Conservation (phyloP, 192 early-diverging fungal genomes). For the Coemansia umbellata region DNA sequence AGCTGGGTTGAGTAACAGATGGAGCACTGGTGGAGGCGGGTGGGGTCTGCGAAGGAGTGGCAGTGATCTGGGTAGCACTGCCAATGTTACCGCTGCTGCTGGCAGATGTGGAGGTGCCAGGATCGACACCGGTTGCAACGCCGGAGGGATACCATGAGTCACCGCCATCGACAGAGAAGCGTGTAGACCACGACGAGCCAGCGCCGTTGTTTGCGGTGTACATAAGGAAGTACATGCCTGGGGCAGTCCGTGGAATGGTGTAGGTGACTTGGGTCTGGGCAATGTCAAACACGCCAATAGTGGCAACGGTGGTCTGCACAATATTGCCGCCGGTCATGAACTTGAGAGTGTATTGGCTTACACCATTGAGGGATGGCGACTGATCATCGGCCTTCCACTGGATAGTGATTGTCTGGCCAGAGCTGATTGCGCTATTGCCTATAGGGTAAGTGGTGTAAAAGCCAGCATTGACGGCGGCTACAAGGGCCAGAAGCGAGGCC, state of each 20-base stretch:
- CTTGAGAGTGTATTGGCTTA: slow-evolving; percentile 38
- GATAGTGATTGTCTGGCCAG: slow-evolving; percentile 46
- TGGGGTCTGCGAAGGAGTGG: background rate
- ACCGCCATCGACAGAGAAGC: slow-evolving; percentile 47
- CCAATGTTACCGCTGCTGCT: slow-evolving; percentile 13
- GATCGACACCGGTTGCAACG: slow-evolving; percentile 46
- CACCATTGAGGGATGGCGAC: slow-evolving; percentile 22
- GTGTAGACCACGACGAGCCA: slow-evolving; percentile 49
- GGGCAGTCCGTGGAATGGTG: slow-evolving; percentile 43
- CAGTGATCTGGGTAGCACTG: slow-evolving; percentile 5
- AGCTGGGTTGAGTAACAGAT: slow-evolving; percentile 1
- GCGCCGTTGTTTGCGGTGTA: slow-evolving; percentile 37
- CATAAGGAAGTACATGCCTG: slow-evolving; percentile 53
- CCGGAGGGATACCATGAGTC: slow-evolving; percentile 46
- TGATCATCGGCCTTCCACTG: slow-evolving; percentile 24
- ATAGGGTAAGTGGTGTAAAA: slow-evolving; percentile 52
- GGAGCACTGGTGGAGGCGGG: background rate
- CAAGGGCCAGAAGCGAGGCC: slow-evolving; percentile 27
- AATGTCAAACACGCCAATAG: slow-evolving; percentile 43
- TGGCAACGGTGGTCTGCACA: slow-evolving; percentile 45
- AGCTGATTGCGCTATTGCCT: slow-evolving; percentile 26
- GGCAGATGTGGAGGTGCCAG: slow-evolving; percentile 8
- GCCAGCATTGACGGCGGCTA: slow-evolving; percentile 37
- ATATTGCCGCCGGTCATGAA: slow-evolving; percentile 50
- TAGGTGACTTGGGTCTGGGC: slow-evolving; percentile 20